Evolutionary conservation across 2,329 filamentous ascomycete genomes (phyloP), one percentile per base, ranked within the genome.

Genomic region (Cadophora sp.): DNA sequence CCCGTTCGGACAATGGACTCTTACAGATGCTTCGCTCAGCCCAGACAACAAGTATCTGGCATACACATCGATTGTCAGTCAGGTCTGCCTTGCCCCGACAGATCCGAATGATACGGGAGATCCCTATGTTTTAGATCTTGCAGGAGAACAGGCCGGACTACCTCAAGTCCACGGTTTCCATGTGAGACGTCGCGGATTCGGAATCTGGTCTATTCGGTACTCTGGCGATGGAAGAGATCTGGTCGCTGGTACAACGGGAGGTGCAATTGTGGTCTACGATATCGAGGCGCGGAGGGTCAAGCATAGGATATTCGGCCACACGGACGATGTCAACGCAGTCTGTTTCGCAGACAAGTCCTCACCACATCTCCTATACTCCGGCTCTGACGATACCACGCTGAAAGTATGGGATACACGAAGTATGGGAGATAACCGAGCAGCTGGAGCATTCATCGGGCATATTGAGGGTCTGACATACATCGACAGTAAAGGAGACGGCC

Each of bases 351-450:
- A 98, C 79, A 90, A 89, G 69, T 87, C 87, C 34, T 97, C 93
- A 0, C 95, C 96, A 0, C 94, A 99, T 77, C 95, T 98, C 69
- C 84, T 99, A 2, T 98, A 97, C 80, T 97, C 94, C 0, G 96
- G 96, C 24, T 97, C 94, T 0, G 96, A 99, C 77, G 96, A 99
- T 77, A 91, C 92, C 1, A 97, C 93, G 0, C 87, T 98, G 75
- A 97, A 97, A 77, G 93, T 99, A 1, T 99, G 96, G 96, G 96
- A 99, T 77, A 88, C 95, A 59, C 87, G 96, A 81, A 95, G 91
- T 79, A 95, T 98, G 84, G 93, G 92, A 50, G 93, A 97, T 75
- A 89, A 89, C 2, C 87, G 95, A 34, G 86, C 88, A 68, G 88
- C 87, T 0, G 89, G 88, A 12, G 88, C 87, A 1, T 91, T 91